Base-by-base conservation (phyloP, 768 basidiomycete genomes). In the Xanthoconium stramineum region DNA sequence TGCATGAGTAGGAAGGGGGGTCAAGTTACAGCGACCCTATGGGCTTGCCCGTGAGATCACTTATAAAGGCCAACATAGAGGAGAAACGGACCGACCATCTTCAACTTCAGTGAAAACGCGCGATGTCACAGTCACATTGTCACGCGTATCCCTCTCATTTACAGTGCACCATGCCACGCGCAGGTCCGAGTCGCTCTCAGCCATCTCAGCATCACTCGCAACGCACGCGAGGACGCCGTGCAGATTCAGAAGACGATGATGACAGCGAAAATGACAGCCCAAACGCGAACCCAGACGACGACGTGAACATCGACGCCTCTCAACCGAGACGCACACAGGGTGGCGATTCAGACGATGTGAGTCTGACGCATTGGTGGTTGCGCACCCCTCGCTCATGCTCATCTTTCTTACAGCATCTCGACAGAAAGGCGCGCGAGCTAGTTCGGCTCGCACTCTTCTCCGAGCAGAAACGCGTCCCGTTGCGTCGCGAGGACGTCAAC, bases 401-500 rank as follows among this genome's bases (percentile, higher is more conserved):
- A 14, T 11, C 6, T 37, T 28, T 3, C n/a, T 11, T 10, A 30
- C 45, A 94, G 91, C 83, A 86, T 19, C 63, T 85, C 24, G 74
- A 77, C n/a, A 78, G 82, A 49, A 85, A 83, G 68, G 88, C 88
- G 0, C 77, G 80, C 47, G 83, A 86, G 49, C 79, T 96, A 33
- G 89, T 89, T 11, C 82, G 93, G 17, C 78, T 92, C 24, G 91
- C 92, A 3, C 75, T 98, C 40, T 95, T 94, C 69, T 78, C 76
- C 6, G 93, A 96, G 67, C 83, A 88, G 52, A 83, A 79, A 65
- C 79, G 91, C 49, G 70, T 74, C 12, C 78, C 84, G 3, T 70
- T 97, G 47, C 80, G 82, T 37, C 78, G 91, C 39, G 89, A 94
- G n/a, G 93, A 96, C 39, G 89, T 95, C 48, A 83, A 79, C 38